Conservation (phyloP, 1,284 basidiomycete genomes). For the Amylostereum areolatum region DNA sequence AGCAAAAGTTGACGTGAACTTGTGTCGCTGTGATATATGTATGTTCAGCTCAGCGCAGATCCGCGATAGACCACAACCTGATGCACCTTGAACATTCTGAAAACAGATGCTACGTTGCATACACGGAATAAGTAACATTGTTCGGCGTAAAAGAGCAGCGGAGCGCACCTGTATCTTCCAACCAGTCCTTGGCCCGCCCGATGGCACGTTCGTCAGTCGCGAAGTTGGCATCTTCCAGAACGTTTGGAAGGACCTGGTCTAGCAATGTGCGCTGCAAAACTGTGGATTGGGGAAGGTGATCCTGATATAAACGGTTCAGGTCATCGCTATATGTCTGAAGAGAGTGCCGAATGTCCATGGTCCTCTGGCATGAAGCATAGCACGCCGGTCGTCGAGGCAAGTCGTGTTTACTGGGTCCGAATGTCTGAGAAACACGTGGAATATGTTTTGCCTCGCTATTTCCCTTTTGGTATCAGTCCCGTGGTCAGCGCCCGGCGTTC, state of each 20-base stretch:
- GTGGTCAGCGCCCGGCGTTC: too few relatives aligned
- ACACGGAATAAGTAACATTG: not conserved
- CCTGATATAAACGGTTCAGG: conserved; percentile 30
- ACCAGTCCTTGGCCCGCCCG: conserved; percentile 52
- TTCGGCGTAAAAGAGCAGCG: not conserved
- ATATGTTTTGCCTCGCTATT: too few relatives aligned
- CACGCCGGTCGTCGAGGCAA: too few relatives aligned
- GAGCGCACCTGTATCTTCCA: conserved; percentile 42
- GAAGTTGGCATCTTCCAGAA: conserved; percentile 51
- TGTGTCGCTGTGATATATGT: conserved; percentile 45
- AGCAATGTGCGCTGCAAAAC: conserved; percentile 45
- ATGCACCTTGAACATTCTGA: conserved; percentile 59
- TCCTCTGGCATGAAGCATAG: too few relatives aligned
- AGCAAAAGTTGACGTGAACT: conserved; percentile 59
- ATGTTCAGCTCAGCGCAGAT: conserved; percentile 10
- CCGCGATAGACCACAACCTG: not conserved
- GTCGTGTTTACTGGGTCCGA: too few relatives aligned
- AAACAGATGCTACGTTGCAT: conserved; percentile 44
- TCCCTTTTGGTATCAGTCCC: too few relatives aligned
- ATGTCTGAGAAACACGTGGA: too few relatives aligned
- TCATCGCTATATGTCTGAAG: conserved; percentile 16
- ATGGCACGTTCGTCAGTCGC: conserved; percentile 29
- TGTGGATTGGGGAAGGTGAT: conserved; percentile 38
- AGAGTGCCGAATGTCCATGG: conserved; percentile 13
- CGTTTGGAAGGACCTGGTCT: conserved; percentile 50